Conservation (phyloP, 495 filamentous ascomycete genomes). For the Daldinia bambusicola region DNA sequence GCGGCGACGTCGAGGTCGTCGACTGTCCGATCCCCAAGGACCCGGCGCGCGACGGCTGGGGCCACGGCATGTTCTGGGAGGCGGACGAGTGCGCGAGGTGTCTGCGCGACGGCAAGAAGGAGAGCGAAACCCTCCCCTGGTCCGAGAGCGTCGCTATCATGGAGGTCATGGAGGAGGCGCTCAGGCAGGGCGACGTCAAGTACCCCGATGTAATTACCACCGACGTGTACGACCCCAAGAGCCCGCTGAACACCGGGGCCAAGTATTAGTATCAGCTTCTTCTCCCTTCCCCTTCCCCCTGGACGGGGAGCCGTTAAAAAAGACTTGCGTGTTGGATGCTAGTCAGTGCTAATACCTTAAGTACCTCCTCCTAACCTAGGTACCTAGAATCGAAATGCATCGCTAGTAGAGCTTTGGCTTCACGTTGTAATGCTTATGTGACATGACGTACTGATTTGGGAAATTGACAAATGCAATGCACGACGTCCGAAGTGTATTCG, state of each 20-base stretch:
- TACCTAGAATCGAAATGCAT: not conserved
- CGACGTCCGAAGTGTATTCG: not conserved
- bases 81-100: constrained; percentile 90
- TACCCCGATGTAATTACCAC: constrained; percentile 88
- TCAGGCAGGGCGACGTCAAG: constrained; percentile 76
- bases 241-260: constrained; percentile 62
- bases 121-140: constrained; percentile 78
- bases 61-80: constrained; percentile 94
- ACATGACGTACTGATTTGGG: not conserved
- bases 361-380: not conserved
- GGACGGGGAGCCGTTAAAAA: not conserved
- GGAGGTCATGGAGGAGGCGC: constrained; percentile 92
- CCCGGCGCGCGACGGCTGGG: constrained; percentile 57
- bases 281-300: too few species aligned
- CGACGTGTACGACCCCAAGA: constrained; percentile 70
- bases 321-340: not conserved
- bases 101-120: constrained; percentile 80
- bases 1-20: constrained; percentile 63
- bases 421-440: too few species aligned
- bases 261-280: constrained; percentile 11
- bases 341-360: not conserved
- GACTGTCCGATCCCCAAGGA: constrained; percentile 71
- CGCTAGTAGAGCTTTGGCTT: not conserved
- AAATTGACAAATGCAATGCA: not conserved
- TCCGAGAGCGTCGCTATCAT: constrained; percentile 92